phyloP scores from a whole-genome alignment of 106 monocot genomes.

The Xerophyta viscosa region DNA sequence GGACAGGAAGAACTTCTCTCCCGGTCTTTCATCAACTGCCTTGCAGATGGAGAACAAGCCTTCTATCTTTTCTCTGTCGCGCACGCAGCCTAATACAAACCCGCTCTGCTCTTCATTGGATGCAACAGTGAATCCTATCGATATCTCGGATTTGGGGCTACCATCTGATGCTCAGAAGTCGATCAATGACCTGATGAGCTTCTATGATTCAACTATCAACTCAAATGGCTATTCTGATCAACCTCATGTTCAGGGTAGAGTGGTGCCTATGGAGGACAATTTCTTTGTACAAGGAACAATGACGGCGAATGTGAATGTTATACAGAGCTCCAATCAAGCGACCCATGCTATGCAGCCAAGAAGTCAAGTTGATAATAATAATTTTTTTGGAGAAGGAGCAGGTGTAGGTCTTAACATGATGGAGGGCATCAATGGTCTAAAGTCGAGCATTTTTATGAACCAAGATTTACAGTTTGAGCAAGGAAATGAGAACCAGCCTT shows the following conservation, averaged over 20 bases:
- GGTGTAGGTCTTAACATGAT: not conserved
- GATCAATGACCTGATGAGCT: constrained; percentile 16
- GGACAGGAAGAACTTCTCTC: constrained; percentile 2
- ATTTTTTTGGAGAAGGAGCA: not conserved
- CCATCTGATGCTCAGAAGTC: constrained; percentile 18
- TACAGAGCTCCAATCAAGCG: not conserved
- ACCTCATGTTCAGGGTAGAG: not conserved
- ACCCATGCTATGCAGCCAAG: not conserved
- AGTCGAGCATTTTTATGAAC: not conserved
- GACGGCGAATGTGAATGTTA: too few species aligned
- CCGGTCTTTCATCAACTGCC: not conserved
- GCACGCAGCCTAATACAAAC: constrained; percentile 1
- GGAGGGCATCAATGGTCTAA: not conserved
- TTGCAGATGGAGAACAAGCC: constrained; percentile 18
- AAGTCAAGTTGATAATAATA: not conserved
- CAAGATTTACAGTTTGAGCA: constrained; percentile 1
- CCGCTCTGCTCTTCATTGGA: not conserved
- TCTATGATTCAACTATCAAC: constrained; percentile 12
- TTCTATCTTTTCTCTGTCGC: not conserved
- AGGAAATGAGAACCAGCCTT: constrained; percentile 3
- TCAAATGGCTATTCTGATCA: not conserved
- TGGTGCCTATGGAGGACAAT: not conserved
- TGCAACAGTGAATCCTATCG: constrained; percentile 5
- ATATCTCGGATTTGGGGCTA: constrained; percentile 10
- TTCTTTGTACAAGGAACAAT: constrained; percentile 6